Conservation (phyloP, 352 stramenopile species). For the Globisporangium camurandrum region DNA sequence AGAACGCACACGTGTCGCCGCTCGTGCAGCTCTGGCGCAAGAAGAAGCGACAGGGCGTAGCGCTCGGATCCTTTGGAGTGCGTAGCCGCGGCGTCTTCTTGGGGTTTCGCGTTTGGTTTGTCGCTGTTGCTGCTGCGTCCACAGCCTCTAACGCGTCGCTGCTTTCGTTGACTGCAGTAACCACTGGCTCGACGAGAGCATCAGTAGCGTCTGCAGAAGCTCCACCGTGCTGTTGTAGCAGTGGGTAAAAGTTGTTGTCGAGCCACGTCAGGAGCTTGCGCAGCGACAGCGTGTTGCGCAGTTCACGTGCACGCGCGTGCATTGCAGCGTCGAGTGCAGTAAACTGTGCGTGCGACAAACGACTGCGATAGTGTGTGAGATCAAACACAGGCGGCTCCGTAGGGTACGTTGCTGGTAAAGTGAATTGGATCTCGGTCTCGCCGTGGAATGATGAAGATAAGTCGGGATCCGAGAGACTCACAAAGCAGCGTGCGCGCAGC, state of each 20-base stretch:
- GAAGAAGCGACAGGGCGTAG: conserved; percentile 40
- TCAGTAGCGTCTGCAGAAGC: background rate
- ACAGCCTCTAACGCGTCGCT: background rate
- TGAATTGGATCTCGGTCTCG: conserved; percentile 47
- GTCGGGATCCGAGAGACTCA: conserved; percentile 58
- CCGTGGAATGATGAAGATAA: conserved; percentile 41
- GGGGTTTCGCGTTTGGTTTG: background rate
- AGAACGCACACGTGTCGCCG: conserved; percentile 61
- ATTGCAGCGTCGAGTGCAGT: conserved; percentile 27
- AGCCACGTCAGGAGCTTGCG: conserved; percentile 78
- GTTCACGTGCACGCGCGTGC: conserved; percentile 22
- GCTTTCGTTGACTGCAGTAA: too few species aligned
- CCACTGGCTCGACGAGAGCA: background rate
- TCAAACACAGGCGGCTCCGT: conserved; percentile 33
- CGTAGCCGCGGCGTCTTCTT: conserved; percentile 8
- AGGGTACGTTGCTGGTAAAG: conserved; percentile 48
- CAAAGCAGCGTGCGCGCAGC: conserved; percentile 29
- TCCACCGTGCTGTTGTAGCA: conserved; percentile 6
- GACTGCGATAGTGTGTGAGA: conserved; percentile 39
- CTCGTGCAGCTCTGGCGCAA: conserved; percentile 46
- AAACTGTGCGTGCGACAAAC: conserved; percentile 30
- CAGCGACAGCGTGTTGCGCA: conserved; percentile 41
- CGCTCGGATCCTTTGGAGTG: conserved; percentile 6
- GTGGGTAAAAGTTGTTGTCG: conserved; percentile 66
- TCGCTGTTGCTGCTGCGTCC: background rate